phyloP scores from a whole-genome alignment of 2,329 filamentous ascomycete species.

The Fusarium buharicum region DNA sequence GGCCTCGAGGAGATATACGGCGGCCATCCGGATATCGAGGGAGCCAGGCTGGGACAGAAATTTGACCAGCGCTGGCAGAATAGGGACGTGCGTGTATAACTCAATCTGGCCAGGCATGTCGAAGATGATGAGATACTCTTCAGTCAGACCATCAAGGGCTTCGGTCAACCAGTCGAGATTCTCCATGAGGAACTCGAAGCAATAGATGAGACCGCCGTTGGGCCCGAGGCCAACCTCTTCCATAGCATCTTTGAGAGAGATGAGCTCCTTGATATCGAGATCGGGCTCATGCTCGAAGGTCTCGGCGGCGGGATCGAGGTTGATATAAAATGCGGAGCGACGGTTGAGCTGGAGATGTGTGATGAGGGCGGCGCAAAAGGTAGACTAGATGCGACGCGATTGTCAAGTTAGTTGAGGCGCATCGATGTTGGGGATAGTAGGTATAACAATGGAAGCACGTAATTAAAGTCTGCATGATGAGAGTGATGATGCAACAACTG shows the following conservation, averaged over 20 bases:
- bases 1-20: slow-evolving; percentile 92
- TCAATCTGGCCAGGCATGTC: slow-evolving; percentile 99
- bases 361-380: slow-evolving; percentile 93
- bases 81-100: slow-evolving; percentile 95
- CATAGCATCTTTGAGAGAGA: slow-evolving; percentile 95
- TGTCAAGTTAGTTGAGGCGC: slow-evolving; percentile 23
- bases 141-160: slow-evolving; percentile 83
- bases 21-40: slow-evolving; percentile 90
- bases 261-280: slow-evolving; percentile 94
- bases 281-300: slow-evolving; percentile 91
- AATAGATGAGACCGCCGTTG: slow-evolving; percentile 94
- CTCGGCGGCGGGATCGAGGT: slow-evolving; percentile 96
- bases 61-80: slow-evolving; percentile 84
- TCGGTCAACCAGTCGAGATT: slow-evolving; percentile 93
- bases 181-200: slow-evolving; percentile 94
- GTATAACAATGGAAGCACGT: slow-evolving; percentile 29
- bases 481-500: slow-evolving; percentile 19
- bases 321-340: slow-evolving; percentile 96
- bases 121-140: slow-evolving; percentile 97
- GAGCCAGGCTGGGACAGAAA: slow-evolving; percentile 82
- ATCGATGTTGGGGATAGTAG: slow-evolving; percentile 4
- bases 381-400: slow-evolving; percentile 67
- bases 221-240: slow-evolving; percentile 91
- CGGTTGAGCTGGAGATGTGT: slow-evolving; percentile 90
- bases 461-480: slow-evolving; percentile 29